phyloP scores from a whole-genome alignment of 2,329 filamentous ascomycete genomes.

The Fusarium multiceps region DNA sequence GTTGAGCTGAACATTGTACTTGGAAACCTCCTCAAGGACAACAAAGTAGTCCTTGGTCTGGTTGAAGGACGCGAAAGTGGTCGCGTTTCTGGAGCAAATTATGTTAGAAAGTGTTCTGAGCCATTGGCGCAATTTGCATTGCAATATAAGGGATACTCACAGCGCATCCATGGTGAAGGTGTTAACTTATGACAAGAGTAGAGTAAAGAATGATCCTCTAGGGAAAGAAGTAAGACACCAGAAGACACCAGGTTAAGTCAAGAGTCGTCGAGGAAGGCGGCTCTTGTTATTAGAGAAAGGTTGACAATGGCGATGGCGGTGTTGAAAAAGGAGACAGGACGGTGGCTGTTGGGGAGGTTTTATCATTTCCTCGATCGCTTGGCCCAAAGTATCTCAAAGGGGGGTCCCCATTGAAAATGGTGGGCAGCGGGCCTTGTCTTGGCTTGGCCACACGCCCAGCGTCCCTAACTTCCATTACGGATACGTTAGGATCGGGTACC shows the following conservation, averaged over 20 bases:
- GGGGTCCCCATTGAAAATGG: constrained; percentile 32
- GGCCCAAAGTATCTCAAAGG: constrained; percentile 36
- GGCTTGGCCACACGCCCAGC: constrained; percentile 14
- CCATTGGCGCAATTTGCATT: constrained; percentile 20
- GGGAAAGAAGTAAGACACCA: constrained; percentile 28
- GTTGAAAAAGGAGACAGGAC: constrained; percentile 39
- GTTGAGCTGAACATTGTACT: constrained; percentile 87
- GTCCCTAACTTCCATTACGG: constrained; percentile 11
- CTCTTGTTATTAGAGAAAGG: constrained; percentile 30
- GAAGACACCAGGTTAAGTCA: constrained; percentile 33
- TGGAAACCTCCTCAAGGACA: constrained; percentile 72
- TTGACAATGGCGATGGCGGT: constrained; percentile 42
- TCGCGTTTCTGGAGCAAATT: constrained; percentile 60
- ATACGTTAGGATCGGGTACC: constrained; percentile 5
- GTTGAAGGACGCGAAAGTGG: constrained; percentile 61
- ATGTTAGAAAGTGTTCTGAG: constrained; percentile 32
- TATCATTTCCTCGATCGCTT: constrained; percentile 46
- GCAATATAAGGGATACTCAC: constrained; percentile 41
- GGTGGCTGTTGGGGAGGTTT: constrained; percentile 48
- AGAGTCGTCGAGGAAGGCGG: constrained; percentile 38
- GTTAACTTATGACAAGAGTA: constrained; percentile 18
- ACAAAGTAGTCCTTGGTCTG: constrained; percentile 64
- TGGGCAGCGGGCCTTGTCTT: constrained; percentile 30
- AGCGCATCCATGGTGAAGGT: constrained; percentile 41
- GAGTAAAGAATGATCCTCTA: constrained; percentile 11